phyloP scores from a whole-genome alignment of 257 asterid genomes.

The Nicotiana noctiflora region DNA sequence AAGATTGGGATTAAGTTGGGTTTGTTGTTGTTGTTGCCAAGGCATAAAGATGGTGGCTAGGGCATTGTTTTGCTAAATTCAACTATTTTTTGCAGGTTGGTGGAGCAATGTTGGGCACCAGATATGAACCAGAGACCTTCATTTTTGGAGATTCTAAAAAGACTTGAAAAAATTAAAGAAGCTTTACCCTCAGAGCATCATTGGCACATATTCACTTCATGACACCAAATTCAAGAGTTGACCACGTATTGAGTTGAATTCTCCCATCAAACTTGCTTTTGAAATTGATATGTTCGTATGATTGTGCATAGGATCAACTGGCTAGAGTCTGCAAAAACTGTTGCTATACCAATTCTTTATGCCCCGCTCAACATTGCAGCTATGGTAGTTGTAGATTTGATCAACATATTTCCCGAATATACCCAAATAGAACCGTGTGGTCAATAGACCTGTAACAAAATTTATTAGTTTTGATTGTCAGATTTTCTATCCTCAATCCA shows the following conservation, averaged over 20 bases:
- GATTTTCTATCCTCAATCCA: background rate
- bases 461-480: background rate
- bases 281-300: background rate
- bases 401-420: background rate
- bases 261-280: background rate
- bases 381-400: background rate
- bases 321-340: conserved; percentile 5
- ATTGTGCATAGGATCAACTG: conserved; percentile 20
- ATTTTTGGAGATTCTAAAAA: conserved; percentile 75
- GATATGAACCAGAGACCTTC: conserved; percentile 82
- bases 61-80: background rate
- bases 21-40: background rate
- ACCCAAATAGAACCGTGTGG: background rate
- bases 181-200: conserved; percentile 47
- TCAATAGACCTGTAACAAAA: background rate
- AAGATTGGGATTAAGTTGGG: too few species aligned
- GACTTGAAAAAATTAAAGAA: conserved; percentile 65
- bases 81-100: conserved; percentile 36
- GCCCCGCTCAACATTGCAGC: background rate
- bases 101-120: conserved; percentile 72
- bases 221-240: conserved; percentile 7
- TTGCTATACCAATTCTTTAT: conserved; percentile 1
- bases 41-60: background rate
- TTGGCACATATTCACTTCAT: conserved; percentile 56
- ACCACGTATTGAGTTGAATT: background rate